Base-by-base conservation (phyloP, 176 grass and related monocot genomes). In the Paspalum vaginatum region DNA sequence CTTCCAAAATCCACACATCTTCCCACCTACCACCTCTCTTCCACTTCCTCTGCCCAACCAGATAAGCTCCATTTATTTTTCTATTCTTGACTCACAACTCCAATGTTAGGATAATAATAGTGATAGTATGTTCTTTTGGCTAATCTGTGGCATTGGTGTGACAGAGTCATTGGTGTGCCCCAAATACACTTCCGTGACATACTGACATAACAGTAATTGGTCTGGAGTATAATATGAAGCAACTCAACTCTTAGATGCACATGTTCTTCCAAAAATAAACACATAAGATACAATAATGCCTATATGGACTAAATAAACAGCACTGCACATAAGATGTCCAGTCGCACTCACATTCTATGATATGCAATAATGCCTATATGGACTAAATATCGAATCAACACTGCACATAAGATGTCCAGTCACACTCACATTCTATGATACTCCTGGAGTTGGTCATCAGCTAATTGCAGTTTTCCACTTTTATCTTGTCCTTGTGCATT, bases 371-470 rank as follows among this genome's bases (percentile, higher is more conserved):
- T 76, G 32, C 25, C 67, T 3, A 65, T 11, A 27, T 77, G 25
- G 43, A 70, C 43, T 54, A 70, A 50, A 60, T 61, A 61, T 44
- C 20, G 43, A 71, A 62, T 67, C 11, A 44, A 77, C 10, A 79
- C 22, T 43, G 14, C 46, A 65, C 26, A 68, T 64, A 80, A 81
- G 44, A 67, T 57, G 42, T 66, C 68, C 37, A 8, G 45, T 46
- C 42, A 56, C 48, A 85, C 87, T 95, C 86, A 98, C 95, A 98
- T 93, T 93, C 50, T 91, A 81, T 98, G 92, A 84, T 98, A 98
- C 76, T 95, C 95, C 70, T 68, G 77, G 27, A 95, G 87, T 64
- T 98, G 83, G 86, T 94, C 86, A 40, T 89, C 95, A 32, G 92
- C 95, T 85, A 98, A 92, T 51, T 91, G 84, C 76, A 98, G 92